Evolutionary conservation across 1,139 yeast species (phyloP).

Genomic region (Groenewaldozyma sp.): DNA sequence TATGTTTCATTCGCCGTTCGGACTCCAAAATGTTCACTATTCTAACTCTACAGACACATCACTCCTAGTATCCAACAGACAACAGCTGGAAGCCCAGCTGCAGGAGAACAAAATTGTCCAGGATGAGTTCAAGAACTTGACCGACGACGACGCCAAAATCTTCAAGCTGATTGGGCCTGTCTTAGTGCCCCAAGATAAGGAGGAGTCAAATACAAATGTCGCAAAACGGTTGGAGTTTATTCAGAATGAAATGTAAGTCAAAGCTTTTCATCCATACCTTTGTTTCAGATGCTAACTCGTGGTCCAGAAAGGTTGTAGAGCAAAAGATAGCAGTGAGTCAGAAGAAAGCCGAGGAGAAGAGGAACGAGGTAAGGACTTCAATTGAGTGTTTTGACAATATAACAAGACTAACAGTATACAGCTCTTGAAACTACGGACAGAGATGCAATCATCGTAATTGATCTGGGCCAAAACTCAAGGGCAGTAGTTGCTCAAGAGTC

Average conservation of each 20-base stretch:
- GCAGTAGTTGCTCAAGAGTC: constrained; percentile 56
- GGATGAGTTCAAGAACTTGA: constrained; percentile 57
- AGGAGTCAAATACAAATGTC: constrained; percentile 76
- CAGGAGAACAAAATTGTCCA: constrained; percentile 93
- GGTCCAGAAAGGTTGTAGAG: constrained; percentile 27
- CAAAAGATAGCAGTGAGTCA: constrained; percentile 27
- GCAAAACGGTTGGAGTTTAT: constrained; percentile 84
- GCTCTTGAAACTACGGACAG: constrained; percentile 21
- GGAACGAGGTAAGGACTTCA: constrained; percentile 22
- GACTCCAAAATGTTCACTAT: background rate
- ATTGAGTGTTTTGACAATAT: background rate
- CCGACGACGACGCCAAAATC: constrained; percentile 49
- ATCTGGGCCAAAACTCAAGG: constrained; percentile 82
- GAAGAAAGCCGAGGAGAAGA: constrained; percentile 25
- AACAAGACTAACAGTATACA: constrained; percentile 4
- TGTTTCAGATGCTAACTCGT: background rate
- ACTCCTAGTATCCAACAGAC: constrained; percentile 36
- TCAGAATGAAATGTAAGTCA: constrained; percentile 50
- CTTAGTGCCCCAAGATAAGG: constrained; percentile 74
- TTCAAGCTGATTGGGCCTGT: constrained; percentile 91
- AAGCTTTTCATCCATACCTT: background rate
- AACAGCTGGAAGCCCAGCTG: constrained; percentile 51
- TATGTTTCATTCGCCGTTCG: constrained; percentile 9
- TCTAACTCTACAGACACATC: constrained; percentile 13
- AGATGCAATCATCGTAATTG: constrained; percentile 26